Evolutionary conservation across 352 stramenopile genomes (phyloP), one percentile per base, ranked within the genome.

Genomic region (Phytophthora multivora): DNA sequence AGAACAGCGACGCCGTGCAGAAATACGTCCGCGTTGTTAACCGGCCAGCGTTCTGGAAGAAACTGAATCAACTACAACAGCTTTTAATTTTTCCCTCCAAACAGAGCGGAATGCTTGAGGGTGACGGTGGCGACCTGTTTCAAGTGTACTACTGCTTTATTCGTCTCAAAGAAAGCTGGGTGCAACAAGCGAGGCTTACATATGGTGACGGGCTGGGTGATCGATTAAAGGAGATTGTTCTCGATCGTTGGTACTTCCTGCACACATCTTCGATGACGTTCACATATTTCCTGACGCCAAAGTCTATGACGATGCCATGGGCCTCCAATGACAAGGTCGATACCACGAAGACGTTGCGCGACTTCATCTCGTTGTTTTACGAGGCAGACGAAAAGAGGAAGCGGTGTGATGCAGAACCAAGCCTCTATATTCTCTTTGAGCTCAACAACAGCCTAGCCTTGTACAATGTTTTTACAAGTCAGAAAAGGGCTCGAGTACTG

Each of bases 81-180:
- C 4, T 52, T 26, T 8, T 52, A 1, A 25, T 9, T 8, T 52
- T 42, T 18, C 28, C 46, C 0, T 16, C 46, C 13, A 52, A 41
- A 4, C 12, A 31, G 3, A 45, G 31, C 10, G 49, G 49, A 18
- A 48, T 40, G 15, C n/a, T 57, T 6, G 36, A 57, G 25, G 25
- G 35, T 26, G 49, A 57, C 9, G 10, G 6, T 5, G 49, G 49
- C 1, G 49, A 47, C 28, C 35, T 56, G 0, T 56, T 47, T 47
- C 35, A 41, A n/a, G 35, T 41, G 19, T 41, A 41, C 15, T 8
- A 41, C 15, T 16, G 35, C 2, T 41, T 41, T 18, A n/a, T 41
- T 11, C 35, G 35, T 8, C 8, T 21, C 1, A 41, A 41, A 36
- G 30, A 12, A 23, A 23, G 2, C 21, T 23, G 21, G 21, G 21